Conservation (phyloP, 352 stramenopile species). For the Phytophthora uliginosa region DNA sequence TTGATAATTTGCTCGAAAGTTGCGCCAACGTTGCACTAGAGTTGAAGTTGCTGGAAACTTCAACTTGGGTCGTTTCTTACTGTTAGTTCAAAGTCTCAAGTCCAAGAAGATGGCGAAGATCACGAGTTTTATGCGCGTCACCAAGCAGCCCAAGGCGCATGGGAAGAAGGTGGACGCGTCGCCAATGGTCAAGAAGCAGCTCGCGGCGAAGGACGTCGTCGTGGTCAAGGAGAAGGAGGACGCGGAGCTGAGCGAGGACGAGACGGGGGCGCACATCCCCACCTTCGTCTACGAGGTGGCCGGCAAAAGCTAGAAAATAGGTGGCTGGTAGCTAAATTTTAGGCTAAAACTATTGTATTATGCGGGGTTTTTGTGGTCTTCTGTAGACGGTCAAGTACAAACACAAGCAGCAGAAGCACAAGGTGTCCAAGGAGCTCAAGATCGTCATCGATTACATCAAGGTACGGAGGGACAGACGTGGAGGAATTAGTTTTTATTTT, state of each 20-base stretch:
- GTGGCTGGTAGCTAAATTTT: background rate
- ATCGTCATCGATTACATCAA: conserved; percentile 61
- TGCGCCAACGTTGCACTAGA: conserved; percentile 2
- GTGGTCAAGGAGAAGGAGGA: conserved; percentile 14
- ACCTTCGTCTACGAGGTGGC: conserved; percentile 66
- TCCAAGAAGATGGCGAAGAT: conserved; percentile 65
- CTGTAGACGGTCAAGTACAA: conserved; percentile 64
- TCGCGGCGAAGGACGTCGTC: conserved; percentile 1
- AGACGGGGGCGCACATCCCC: conserved; percentile 51
- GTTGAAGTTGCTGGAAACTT: conserved; percentile 12
- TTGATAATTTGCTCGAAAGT: background rate
- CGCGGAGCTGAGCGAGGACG: conserved; percentile 25
- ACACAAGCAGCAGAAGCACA: conserved; percentile 44
- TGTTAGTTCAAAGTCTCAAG: background rate
- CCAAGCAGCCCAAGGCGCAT: conserved; percentile 59
- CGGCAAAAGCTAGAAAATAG: conserved; percentile 3
- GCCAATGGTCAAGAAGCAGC: conserved; percentile 21
- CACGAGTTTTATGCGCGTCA: conserved; percentile 75
- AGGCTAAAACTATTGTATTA: background rate
- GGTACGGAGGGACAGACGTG: conserved; percentile 22
- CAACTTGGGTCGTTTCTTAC: conserved; percentile 4
- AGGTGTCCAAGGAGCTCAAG: conserved; percentile 46
- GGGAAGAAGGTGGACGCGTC: conserved; percentile 37
- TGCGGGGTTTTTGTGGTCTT: background rate
- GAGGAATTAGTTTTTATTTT: background rate